Evolutionary conservation across 2,329 filamentous ascomycete genomes (phyloP).

Genomic region (Hymenoscyphus linearis): DNA sequence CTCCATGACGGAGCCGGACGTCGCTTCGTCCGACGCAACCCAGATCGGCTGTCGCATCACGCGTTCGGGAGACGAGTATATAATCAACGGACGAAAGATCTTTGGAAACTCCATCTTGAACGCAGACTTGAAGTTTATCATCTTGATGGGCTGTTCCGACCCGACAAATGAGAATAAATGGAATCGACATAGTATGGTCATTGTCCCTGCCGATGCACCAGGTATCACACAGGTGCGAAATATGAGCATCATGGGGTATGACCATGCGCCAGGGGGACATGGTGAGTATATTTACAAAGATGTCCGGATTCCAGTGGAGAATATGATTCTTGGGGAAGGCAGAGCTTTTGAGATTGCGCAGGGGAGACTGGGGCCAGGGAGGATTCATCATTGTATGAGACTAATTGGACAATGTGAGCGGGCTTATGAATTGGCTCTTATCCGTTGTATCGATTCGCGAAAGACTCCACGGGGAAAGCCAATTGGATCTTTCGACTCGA

Average conservation of each 20-base stretch:
- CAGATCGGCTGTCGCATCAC: constrained; percentile 38
- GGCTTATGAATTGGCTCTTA: constrained; percentile 37
- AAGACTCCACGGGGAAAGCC: constrained; percentile 37
- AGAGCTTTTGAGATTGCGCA: constrained; percentile 40
- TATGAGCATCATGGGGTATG: constrained; percentile 39
- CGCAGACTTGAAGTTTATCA: constrained; percentile 19
- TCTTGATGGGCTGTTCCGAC: constrained; percentile 34
- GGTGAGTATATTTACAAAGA: constrained; percentile 39
- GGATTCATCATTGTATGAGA: constrained; percentile 40
- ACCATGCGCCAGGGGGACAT: constrained; percentile 39
- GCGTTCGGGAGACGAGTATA: constrained; percentile 34
- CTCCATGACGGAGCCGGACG: constrained; percentile 47
- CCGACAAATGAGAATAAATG: constrained; percentile 36
- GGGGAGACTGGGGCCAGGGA: constrained; percentile 36
- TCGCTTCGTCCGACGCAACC: constrained; percentile 45
- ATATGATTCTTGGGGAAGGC: constrained; percentile 38
- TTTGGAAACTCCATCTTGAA: constrained; percentile 38
- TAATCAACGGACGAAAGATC: constrained; percentile 39
- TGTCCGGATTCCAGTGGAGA: constrained; percentile 36
- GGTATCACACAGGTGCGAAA: constrained; percentile 37
- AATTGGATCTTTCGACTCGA: constrained; percentile 38
- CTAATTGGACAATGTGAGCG: constrained; percentile 39
- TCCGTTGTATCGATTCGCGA: constrained; percentile 34
- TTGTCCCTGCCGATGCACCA: constrained; percentile 35
- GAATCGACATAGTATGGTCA: constrained; percentile 36